phyloP scores from a whole-genome alignment of 139 green algal species.

The Zygnema circumcarinatum region DNA sequence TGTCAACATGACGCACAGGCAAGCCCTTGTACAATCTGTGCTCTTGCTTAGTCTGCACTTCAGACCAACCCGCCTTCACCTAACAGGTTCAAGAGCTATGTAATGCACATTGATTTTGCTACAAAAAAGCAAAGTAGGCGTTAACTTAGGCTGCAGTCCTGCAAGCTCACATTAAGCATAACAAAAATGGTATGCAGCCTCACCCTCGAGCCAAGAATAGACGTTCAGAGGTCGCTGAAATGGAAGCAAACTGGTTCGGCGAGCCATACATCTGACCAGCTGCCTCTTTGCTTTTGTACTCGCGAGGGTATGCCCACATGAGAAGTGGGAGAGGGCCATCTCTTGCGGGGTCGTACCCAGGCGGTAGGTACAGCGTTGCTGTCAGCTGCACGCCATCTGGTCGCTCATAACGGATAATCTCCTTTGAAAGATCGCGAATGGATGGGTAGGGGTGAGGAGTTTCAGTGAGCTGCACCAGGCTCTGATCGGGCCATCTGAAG shows the following conservation, averaged over 20 bases:
- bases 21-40: too few relatives aligned
- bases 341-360: conserved; percentile 39
- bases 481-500: conserved; percentile 40
- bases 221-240: conserved; percentile 82
- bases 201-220: conserved; percentile 80
- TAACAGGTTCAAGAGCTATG: too few relatives aligned
- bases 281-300: conserved; percentile 81
- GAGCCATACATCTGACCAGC: conserved; percentile 89
- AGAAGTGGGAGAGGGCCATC: conserved; percentile 90
- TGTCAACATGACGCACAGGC: too few relatives aligned
- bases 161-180: too few relatives aligned
- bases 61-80: too few relatives aligned
- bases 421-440: conserved; percentile 82
- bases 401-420: conserved; percentile 91
- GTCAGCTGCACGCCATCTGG: conserved; percentile 91
- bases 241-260: conserved; percentile 86
- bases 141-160: too few relatives aligned
- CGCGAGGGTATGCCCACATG: conserved; percentile 91
- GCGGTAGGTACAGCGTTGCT: conserved; percentile 91
- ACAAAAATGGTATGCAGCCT: too few relatives aligned
- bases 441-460: conserved; percentile 95
- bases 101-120: too few relatives aligned
- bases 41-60: too few relatives aligned
- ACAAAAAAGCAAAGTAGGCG: too few relatives aligned
- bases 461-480: conserved; percentile 73